These are phyloP conservation scores for Trichophyton simii DNA, from an alignment of 2,329 filamentous ascomycete species.

Conservation along the genomic window DNA sequence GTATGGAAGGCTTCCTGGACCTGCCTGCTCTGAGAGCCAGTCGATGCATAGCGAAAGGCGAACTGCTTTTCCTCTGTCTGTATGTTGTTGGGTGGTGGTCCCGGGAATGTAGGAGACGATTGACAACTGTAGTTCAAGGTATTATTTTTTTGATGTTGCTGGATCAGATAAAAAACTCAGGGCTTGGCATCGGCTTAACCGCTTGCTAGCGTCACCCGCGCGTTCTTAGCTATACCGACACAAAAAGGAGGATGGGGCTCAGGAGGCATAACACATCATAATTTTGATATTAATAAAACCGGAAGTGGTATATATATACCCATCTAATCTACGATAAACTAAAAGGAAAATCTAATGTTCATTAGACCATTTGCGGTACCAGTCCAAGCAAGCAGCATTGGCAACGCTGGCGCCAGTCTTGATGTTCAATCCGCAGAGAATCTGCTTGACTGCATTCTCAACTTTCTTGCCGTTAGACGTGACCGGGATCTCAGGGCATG, in stretches of 20 bases:
- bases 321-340: neutral
- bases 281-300: neutral
- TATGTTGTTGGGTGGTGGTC: neutral
- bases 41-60: slow-evolving; percentile 25
- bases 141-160: neutral
- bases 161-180: neutral
- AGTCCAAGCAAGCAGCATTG: slow-evolving; percentile 75
- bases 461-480: slow-evolving; percentile 98
- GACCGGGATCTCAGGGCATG: slow-evolving; percentile 75
- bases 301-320: neutral
- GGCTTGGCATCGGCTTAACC: neutral
- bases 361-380: slow-evolving; percentile 69
- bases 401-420: slow-evolving; percentile 89
- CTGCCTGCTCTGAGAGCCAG: slow-evolving; percentile 29
- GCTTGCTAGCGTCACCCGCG: neutral
- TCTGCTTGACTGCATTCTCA: slow-evolving; percentile 92
- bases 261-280: neutral
- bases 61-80: neutral
- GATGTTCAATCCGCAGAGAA: slow-evolving; percentile 72
- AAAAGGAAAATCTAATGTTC: slow-evolving; percentile 26
- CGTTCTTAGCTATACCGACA: neutral
- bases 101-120: neutral
- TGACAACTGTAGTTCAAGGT: neutral
- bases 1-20: slow-evolving; percentile 27
- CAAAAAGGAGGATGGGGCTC: neutral